Base-by-base conservation (phyloP, 108 stramenopile genomes). In the Licmophora abbreviata region DNA sequence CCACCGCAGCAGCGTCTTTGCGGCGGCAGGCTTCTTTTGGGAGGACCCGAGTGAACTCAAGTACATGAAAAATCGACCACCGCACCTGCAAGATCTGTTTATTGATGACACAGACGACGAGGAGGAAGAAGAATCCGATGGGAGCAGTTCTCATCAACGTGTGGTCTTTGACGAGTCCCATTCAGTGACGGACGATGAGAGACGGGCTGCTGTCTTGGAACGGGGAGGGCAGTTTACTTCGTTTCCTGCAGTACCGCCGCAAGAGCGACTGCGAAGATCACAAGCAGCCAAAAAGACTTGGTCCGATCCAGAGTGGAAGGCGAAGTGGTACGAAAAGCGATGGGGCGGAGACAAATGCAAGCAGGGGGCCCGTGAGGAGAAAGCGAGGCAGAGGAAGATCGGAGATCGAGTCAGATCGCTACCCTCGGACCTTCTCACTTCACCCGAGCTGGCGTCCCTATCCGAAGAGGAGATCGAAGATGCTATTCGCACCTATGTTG, bases 391-490 rank as follows among this genome's bases (percentile, higher is more conserved):
- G 38, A 40, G 20, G 20, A 40, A 18, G 15, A 18, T 40, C 3
- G 38, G 20, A 40, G 38, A 40, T 40, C 15, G 20, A 40, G 20
- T 40, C 20, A 15, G 38, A 40, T 40, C 38, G 15, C 18, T 40
- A 40, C 38, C 38, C 2, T 20, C 38, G 3, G 38, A 40, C 15
- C 20, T 83, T 53, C 48, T 84, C 31, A 69, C 64, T 18, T 77
- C 66, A 9, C 65, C 68, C 18, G 60, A 59, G 25, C 55, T 90
- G 20, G 59, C 57, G 15, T 32, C 37, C 0, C 54, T 90, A 61
- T 66, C 79, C 1, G 71, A 81, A 54, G 79, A 78, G 18, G 84
- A 90, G 49, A 78, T 90, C 15, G 41, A 62, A 22, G 56, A 63
- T 18, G 88, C 84, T 1, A 76, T 83, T 27, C 15, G 44, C 25